Evolutionary conservation across 148 eudicot genomes (phyloP).

Genomic region (Nepenthes mirabilis): DNA sequence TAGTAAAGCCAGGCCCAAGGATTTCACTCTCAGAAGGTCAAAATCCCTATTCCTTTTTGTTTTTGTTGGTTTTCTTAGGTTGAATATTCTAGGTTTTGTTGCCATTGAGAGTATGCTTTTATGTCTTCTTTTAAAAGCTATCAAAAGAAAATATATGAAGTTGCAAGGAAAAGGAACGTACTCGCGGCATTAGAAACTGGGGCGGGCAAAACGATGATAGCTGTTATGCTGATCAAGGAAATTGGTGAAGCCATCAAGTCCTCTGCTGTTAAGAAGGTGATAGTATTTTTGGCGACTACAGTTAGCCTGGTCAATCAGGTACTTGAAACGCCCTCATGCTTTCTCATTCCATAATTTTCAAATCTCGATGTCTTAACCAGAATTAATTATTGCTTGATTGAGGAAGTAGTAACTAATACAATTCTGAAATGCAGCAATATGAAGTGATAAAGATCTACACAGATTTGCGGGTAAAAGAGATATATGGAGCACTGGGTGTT

Average conservation of each 20-base stretch:
- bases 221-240: constrained; percentile 36
- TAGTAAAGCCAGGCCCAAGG: no score
- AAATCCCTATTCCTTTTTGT: no score
- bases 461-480: constrained; percentile 29
- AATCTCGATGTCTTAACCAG: not conserved
- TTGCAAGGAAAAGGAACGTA: constrained; percentile 36
- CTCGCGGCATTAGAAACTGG: constrained; percentile 47
- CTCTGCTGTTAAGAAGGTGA: constrained; percentile 17
- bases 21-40: no score
- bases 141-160: constrained; percentile 29
- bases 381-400: no score
- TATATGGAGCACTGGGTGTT: constrained; percentile 36
- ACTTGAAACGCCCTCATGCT: not conserved
- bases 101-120: no score
- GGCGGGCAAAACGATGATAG: constrained; percentile 35
- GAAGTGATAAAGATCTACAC: constrained; percentile 29
- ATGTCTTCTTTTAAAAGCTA: constrained; percentile 12
- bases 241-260: constrained; percentile 14
- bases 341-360: not conserved
- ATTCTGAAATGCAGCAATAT: constrained; percentile 27
- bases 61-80: no score
- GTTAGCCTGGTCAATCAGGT: constrained; percentile 57
- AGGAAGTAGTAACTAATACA: no score
- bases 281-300: constrained; percentile 48
- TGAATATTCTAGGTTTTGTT: no score